Conservation (phyloP, 2,329 filamentous ascomycete genomes). For the Dactylellina parvicollis region DNA sequence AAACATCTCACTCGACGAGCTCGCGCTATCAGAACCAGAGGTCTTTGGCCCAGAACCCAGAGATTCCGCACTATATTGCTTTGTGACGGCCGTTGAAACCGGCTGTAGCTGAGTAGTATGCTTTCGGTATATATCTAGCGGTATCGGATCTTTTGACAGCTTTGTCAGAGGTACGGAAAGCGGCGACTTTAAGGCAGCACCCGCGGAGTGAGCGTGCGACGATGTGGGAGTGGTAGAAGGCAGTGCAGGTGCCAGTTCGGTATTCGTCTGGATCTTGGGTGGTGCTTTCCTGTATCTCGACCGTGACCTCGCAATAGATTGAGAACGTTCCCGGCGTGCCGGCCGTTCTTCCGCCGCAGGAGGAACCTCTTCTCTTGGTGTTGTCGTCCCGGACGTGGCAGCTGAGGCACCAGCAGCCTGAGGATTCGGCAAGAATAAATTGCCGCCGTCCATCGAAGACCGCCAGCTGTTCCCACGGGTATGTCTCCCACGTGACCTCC, state of each 20-base stretch:
- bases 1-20: slow-evolving; percentile 41
- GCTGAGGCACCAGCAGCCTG: slow-evolving; percentile 1
- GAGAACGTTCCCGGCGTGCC: slow-evolving; percentile 27
- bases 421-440: slow-evolving; percentile 22
- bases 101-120: slow-evolving; percentile 28
- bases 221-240: slow-evolving; percentile 37
- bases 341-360: slow-evolving; percentile 3
- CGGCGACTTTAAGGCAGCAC: slow-evolving; percentile 11
- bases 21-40: slow-evolving; percentile 42
- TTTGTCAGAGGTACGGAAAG: slow-evolving; percentile 25
- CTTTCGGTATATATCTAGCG: slow-evolving; percentile 39
- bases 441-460: slow-evolving; percentile 31
- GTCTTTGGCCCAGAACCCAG: slow-evolving; percentile 42
- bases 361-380: slow-evolving; percentile 21
- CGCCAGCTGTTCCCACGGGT: slow-evolving; percentile 33
- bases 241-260: slow-evolving; percentile 7
- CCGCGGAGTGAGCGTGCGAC: slow-evolving; percentile 24
- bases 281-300: slow-evolving; percentile 46
- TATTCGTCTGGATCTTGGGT: slow-evolving; percentile 45
- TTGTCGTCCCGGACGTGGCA: slow-evolving; percentile 29
- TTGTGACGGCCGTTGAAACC: not conserved
- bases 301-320: slow-evolving; percentile 44
- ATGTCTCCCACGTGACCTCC: slow-evolving; percentile 33
- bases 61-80: slow-evolving; percentile 28
- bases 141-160: slow-evolving; percentile 38